Base-by-base conservation (phyloP, 1,139 yeast species). In the Blastobotrys malaysiensis region DNA sequence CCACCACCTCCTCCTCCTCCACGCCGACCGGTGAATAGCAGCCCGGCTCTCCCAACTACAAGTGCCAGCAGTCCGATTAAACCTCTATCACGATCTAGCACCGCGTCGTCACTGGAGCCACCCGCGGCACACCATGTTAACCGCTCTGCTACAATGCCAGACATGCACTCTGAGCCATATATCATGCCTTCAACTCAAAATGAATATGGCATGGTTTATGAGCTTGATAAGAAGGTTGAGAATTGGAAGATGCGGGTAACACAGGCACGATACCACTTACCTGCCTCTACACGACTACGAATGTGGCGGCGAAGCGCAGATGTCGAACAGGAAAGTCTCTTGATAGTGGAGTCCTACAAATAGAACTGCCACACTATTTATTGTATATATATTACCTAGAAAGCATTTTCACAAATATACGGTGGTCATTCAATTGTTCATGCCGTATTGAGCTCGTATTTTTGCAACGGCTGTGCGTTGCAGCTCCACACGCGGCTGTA, bases 241-340 rank as follows among this genome's bases (percentile, higher is more conserved):
- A 60, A 63, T 24, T 78, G 82, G 82, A 72, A 71, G 52, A 59
- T 61, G 45, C 69, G 82, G 43, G 70, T 77, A 3, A 59, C 59
- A 9, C 62, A 63, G 2, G 77, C 78, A 3, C 64, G 70, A 2
- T 60, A 61, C 20, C 57, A 58, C 51, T 57, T 73, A 18, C 74
- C 75, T 3, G 55, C 59, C 3, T 56, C 60, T 5, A 63, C 70
- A 3, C 52, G 62, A 24, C 58, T 73, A 43, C 62, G 66, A 14
- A 63, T 69, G 62, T 73, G 76, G 76, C 59, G 72, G 16, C 55
- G 59, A 2, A 75, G 74, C 11, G 54, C 52, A 18, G 76, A 72
- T 46, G 65, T 72, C 3, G 61, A 60, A 47, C 59, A 61, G 1
- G 72, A 68, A 43, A 54, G 52, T 52, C 43, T 52, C 16, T 44